phyloP scores from a whole-genome alignment of 2,329 filamentous ascomycete genomes.

The Hymenoscyphus salicellus region DNA sequence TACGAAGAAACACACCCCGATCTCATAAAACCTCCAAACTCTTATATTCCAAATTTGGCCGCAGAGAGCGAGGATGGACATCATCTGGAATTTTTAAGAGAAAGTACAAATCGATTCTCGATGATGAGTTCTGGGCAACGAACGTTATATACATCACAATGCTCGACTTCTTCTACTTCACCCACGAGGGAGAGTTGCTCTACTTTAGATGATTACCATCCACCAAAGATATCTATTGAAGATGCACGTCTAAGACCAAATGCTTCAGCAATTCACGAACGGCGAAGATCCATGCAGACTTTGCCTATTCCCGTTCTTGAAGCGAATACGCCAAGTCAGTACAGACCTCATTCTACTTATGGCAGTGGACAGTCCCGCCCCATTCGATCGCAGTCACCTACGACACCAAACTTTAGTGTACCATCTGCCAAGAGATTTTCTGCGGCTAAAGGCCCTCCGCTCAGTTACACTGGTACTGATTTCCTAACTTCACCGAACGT shows the following conservation, averaged over 20 bases:
- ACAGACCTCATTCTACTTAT: conserved; percentile 30
- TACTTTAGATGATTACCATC: conserved; percentile 26
- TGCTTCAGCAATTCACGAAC: conserved; percentile 30
- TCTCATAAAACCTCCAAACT: background rate
- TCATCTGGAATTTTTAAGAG: conserved; percentile 55
- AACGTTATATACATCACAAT: conserved; percentile 57
- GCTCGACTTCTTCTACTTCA: conserved; percentile 56
- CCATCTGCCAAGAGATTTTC: conserved; percentile 31
- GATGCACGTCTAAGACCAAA: conserved; percentile 28
- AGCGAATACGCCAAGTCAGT: conserved; percentile 15
- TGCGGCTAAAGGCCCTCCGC: conserved; percentile 14
- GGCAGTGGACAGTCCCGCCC: conserved; percentile 12
- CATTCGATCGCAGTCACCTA: conserved; percentile 16
- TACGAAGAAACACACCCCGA: background rate
- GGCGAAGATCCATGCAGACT: conserved; percentile 34
- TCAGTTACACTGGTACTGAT: conserved; percentile 4
- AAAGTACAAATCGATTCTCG: conserved; percentile 56
- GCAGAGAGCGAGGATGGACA: conserved; percentile 58
- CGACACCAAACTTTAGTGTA: conserved; percentile 35
- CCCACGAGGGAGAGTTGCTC: conserved; percentile 53
- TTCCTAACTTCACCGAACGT: conserved; percentile 1
- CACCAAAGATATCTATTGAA: conserved; percentile 20
- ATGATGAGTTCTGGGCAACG: conserved; percentile 59
- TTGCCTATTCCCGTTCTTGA: conserved; percentile 24
- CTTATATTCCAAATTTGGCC: conserved; percentile 42